phyloP scores from a whole-genome alignment of 169 alveolate genomes.

The Eimeria acervulina region DNA sequence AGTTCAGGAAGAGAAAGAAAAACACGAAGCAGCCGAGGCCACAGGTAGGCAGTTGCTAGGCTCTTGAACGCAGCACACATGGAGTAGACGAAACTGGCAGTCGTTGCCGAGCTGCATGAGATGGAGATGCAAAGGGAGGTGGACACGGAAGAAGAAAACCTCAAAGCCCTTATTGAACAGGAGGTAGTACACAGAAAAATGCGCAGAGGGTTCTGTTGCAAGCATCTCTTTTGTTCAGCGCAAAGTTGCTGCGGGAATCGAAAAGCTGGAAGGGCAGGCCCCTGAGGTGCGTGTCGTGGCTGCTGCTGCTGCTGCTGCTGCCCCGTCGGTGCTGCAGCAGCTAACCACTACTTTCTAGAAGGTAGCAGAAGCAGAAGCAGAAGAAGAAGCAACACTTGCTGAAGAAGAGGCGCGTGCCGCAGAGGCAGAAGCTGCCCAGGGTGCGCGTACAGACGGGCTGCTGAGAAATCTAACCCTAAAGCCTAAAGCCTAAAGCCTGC shows the following conservation, averaged over 20 bases:
- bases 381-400: conserved; percentile 44
- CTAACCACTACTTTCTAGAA: neutral
- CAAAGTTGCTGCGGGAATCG: conserved; percentile 37
- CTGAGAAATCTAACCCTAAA: neutral
- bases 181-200: conserved; percentile 2
- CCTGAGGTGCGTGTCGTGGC: neutral
- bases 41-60: neutral
- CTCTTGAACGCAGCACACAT: neutral
- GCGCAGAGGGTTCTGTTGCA: neutral
- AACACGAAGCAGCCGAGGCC: conserved; percentile 56
- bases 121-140: conserved; percentile 28
- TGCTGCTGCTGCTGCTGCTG: neutral
- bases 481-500: neutral
- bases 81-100: neutral
- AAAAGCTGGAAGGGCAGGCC: neutral
- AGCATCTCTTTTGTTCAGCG: neutral
- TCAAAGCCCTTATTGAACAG: neutral
- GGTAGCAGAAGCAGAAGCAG: neutral
- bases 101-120: conserved; percentile 52
- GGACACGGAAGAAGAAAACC: conserved; percentile 8
- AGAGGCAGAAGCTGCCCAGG: conserved; percentile 12
- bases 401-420: conserved; percentile 24
- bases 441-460: neutral
- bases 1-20: conserved; percentile 56
- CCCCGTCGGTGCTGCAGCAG: neutral